Evolutionary conservation across 306 rosid genomes (phyloP), one percentile per base, ranked within the genome.

Genomic region (Delonix regia): DNA sequence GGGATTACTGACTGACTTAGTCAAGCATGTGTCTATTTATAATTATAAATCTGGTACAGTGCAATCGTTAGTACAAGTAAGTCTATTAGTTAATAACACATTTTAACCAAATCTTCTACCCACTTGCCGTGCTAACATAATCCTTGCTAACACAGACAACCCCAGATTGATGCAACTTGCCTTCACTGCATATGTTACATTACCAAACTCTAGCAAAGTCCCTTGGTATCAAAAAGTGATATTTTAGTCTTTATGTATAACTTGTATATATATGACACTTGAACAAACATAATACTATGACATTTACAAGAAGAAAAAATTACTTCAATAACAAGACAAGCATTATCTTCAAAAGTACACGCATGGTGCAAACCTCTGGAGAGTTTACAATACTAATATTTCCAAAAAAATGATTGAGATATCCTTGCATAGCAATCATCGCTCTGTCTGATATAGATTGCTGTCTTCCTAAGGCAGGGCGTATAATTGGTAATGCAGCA

Each of bases 361-460:
- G 63, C 67, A 73, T 69, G 75, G 78, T 82, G 65, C 86, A 78
- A 85, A 95, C 98, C 98, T 95, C 99, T 76, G 69, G 97, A 69
- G 99, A 93, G 78, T 96, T 93, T 67, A 96, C 98, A 38, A 96
- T 87, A 77, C 89, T 88, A 85, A 91, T 89, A 80, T 96, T 96
- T 83, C 97, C 97, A 77, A 96, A 83, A 87, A 96, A 96, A 90
- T 96, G 97, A 79, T 91, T 96, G 80, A 96, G 87, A 86, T 96
- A 96, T 63, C 98, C 99, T 85, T 93, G 98, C 99, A 96, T 96
- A 81, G 98, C 99, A 70, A 62, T 76, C 88, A 85, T 96, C 75
- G 96, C 94, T 86, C 98, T 91, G 47, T 93, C 98, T 49, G 99
- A 90, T 27, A 96, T 83, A 72, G 96, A 96, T 4, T 96, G 88